Conservation (phyloP, 1,284 basidiomycete genomes). For the Peniophora sp. region DNA sequence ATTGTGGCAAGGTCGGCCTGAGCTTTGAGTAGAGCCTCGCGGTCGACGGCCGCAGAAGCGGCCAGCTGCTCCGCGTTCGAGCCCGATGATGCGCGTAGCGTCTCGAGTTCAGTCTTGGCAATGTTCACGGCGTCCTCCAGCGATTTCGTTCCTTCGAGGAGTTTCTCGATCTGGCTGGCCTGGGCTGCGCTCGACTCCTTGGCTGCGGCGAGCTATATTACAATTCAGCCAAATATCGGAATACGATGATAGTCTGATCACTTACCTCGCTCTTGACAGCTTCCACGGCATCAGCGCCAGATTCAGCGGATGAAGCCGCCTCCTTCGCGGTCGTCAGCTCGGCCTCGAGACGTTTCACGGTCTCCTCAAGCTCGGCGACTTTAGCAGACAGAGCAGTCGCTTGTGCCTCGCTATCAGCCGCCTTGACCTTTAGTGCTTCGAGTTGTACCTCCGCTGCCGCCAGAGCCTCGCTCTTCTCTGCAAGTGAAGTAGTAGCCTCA, state of each 20-base stretch:
- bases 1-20: constrained; percentile 52
- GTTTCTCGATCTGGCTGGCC: constrained; percentile 33
- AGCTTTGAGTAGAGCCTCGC: constrained; percentile 56
- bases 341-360: constrained; percentile 39
- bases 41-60: constrained; percentile 50
- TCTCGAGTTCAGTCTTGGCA: constrained; percentile 46
- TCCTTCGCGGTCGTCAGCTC: constrained; percentile 38
- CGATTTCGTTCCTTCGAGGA: constrained; percentile 42
- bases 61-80: constrained; percentile 33
- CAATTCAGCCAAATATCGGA: not conserved
- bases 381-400: constrained; percentile 35
- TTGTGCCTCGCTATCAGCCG: constrained; percentile 41
- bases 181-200: constrained; percentile 33
- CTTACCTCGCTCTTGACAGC: constrained; percentile 45
- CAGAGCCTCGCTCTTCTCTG: constrained; percentile 40
- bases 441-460: constrained; percentile 45
- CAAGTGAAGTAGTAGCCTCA: constrained; percentile 44
- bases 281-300: constrained; percentile 31
- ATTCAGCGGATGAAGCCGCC: constrained; percentile 32
- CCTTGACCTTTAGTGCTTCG: constrained; percentile 38
- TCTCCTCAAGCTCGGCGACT: constrained; percentile 38
- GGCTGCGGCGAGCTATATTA: constrained; percentile 41
- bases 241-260: not conserved
- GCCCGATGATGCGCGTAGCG: constrained; percentile 38
- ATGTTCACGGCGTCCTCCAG: constrained; percentile 43